Percentiles rank a stretch among this genome's conserved stretches.
These are phyloP conservation scores for Venturia asperata DNA, from an alignment of 2,329 filamentous ascomycete species.

Conservation along the genomic window DNA sequence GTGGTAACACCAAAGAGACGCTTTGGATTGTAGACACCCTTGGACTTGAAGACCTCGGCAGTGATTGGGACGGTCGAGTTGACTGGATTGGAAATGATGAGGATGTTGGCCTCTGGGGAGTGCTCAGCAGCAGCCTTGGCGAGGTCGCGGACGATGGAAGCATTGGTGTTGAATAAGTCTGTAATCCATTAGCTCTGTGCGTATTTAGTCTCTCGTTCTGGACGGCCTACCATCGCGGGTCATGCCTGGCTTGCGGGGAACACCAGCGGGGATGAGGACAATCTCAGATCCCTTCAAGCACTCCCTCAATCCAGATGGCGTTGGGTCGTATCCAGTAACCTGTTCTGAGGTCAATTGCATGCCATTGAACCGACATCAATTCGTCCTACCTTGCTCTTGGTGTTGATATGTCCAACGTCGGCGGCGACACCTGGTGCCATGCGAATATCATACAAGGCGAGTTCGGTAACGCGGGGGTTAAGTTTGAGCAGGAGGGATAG, in stretches of 20 bases:
- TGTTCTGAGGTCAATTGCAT: slow-evolving; percentile 28
- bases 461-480: slow-evolving; percentile 87
- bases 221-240: slow-evolving; percentile 70
- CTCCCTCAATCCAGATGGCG: slow-evolving; percentile 64
- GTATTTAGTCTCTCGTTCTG: background rate
- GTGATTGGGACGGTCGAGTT: slow-evolving; percentile 99
- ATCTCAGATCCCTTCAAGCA: slow-evolving; percentile 85
- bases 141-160: slow-evolving; percentile 96
- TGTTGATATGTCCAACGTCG: slow-evolving; percentile 98
- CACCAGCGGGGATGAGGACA: slow-evolving; percentile 95
- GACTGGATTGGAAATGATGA: slow-evolving; percentile 97
- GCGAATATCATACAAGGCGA: slow-evolving; percentile 96
- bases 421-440: slow-evolving; percentile 94
- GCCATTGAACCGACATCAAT: background rate
- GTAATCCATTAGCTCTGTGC: slow-evolving; percentile 5
- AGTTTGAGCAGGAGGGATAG: slow-evolving; percentile 97
- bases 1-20: slow-evolving; percentile 99
- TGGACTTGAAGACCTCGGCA: slow-evolving; percentile 92
- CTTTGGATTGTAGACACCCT: slow-evolving; percentile 97
- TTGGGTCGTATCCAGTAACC: slow-evolving; percentile 84
- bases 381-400: slow-evolving; percentile 64
- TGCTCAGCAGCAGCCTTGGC: slow-evolving; percentile 89
- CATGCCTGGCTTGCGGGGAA: slow-evolving; percentile 99
- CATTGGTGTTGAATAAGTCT: slow-evolving; percentile 99
- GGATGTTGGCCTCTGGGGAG: slow-evolving; percentile 85